Evolutionary conservation across 805 yeast genomes (phyloP), one percentile per base, ranked within the genome.

Genomic region (Debaryomyces hansenii): DNA sequence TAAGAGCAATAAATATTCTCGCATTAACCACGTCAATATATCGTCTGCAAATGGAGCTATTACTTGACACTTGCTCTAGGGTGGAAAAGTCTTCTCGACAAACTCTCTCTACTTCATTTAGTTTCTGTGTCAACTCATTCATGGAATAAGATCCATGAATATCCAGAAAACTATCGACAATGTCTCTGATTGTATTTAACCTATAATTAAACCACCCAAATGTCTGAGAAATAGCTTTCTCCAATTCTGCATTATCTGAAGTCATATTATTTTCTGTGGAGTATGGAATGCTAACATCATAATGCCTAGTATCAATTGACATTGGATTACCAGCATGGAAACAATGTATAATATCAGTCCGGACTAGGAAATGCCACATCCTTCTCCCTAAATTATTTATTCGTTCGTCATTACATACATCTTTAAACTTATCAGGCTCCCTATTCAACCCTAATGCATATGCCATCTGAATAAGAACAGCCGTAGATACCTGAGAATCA

Each of bases 381-480:
- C 60, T 61, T 35, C 66, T 46, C 9, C 57, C 50, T 18, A 62
- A 45, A 34, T 50, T 47, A 37, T 55, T 56, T 20, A 45, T 47
- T 41, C 47, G 49, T 46, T 51, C 53, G 39, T 60, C 57, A 5
- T 46, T 50, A 27, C 52, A 49, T 11, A 53, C 43, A 18, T 58
- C 57, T n/a, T 31, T n/a, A 56, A 50, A 50, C 11, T 70, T 70
- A 40, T 70, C 71, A 1, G 87, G 87, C 52, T 83, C 87, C 53
- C 87, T 69, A 56, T 83, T 83, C 18, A 83, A 54, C 0, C 87
- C 88, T 47, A 82, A 74, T 31, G 83, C 74, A 41, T 78, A 70
- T 0, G 82, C 85, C 82, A 83, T 78, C 53, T 82, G 86, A 15
- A 80, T 64, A 27, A 81, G 66, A 64, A 79, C 72, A 1, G 83